Percentiles rank a stretch among this genome's conserved stretches.
phyloP scores from a whole-genome alignment of 2,329 filamentous ascomycete genomes.

The Penicillium concentricum region DNA sequence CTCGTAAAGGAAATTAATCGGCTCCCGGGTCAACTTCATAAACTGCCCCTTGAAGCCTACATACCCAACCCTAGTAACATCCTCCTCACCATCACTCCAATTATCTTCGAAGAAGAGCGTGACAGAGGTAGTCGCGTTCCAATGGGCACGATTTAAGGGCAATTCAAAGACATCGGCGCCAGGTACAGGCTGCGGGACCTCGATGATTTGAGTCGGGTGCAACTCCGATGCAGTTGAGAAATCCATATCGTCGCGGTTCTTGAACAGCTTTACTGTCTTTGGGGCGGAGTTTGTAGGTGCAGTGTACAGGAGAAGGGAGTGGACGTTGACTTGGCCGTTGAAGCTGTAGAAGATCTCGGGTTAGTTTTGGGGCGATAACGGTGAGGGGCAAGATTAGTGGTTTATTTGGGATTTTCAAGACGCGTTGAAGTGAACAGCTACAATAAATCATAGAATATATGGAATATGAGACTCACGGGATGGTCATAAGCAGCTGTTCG shows the following conservation, averaged over 20 bases:
- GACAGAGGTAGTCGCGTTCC: constrained; percentile 79
- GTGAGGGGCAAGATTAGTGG: constrained; percentile 28
- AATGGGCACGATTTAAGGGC: constrained; percentile 80
- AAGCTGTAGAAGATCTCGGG: constrained; percentile 58
- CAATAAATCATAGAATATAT: neutral
- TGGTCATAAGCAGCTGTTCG: constrained; percentile 87
- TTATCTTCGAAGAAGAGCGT: constrained; percentile 91
- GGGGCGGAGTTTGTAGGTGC: constrained; percentile 70
- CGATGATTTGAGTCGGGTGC: constrained; percentile 70
- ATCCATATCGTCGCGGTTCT: constrained; percentile 85
- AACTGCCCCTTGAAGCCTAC: constrained; percentile 93
- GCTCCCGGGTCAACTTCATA: constrained; percentile 80
- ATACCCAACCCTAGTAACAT: constrained; percentile 76
- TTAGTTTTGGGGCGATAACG: constrained; percentile 10
- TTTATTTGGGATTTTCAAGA: constrained; percentile 7
- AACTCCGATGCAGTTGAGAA: constrained; percentile 73
- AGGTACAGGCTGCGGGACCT: constrained; percentile 68
- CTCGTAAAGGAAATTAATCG: constrained; percentile 86
- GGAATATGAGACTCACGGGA: constrained; percentile 63
- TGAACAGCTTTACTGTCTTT: constrained; percentile 78
- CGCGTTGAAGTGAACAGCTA: neutral
- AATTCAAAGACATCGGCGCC: constrained; percentile 73
- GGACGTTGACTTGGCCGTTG: constrained; percentile 88
- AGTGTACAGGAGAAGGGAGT: constrained; percentile 82
- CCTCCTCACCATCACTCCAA: constrained; percentile 75